Evolutionary conservation across 2,329 filamentous ascomycete genomes (phyloP).

Genomic region (Thelonectria blattea): DNA sequence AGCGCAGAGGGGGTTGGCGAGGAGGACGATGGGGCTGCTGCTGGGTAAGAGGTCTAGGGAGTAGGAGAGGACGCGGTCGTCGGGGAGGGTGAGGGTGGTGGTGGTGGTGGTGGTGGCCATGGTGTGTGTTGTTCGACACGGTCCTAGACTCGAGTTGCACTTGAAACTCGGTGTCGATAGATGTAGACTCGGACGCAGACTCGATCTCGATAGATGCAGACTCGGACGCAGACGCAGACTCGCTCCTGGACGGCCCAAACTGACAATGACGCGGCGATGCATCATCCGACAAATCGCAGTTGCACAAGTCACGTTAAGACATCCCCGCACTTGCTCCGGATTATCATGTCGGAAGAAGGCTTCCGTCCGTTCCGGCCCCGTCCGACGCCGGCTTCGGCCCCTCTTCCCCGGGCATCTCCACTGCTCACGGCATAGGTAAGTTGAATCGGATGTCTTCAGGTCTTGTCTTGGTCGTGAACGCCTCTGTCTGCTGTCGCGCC

Average conservation of each 20-base stretch:
- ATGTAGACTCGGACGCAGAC: too few relatives aligned
- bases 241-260: too few relatives aligned
- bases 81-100: constrained; percentile 32
- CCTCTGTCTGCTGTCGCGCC: too few relatives aligned
- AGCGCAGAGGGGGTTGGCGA: constrained; percentile 49
- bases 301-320: background rate
- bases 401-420: background rate
- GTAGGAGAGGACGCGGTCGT: constrained; percentile 40
- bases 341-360: constrained; percentile 24
- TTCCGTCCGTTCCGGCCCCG: constrained; percentile 10
- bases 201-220: too few relatives aligned
- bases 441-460: constrained; percentile 3
- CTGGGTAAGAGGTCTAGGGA: constrained; percentile 31
- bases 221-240: too few relatives aligned
- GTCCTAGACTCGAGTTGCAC: too few relatives aligned
- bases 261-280: background rate
- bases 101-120: constrained; percentile 25
- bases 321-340: background rate
- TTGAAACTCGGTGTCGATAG: too few relatives aligned
- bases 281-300: constrained; percentile 7
- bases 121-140: background rate
- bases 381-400: background rate
- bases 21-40: constrained; percentile 42
- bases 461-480: too few relatives aligned
- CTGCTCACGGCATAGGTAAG: background rate